Conservation (phyloP, 2,329 filamentous ascomycete species). For the Pestalotiopsis sp. region DNA sequence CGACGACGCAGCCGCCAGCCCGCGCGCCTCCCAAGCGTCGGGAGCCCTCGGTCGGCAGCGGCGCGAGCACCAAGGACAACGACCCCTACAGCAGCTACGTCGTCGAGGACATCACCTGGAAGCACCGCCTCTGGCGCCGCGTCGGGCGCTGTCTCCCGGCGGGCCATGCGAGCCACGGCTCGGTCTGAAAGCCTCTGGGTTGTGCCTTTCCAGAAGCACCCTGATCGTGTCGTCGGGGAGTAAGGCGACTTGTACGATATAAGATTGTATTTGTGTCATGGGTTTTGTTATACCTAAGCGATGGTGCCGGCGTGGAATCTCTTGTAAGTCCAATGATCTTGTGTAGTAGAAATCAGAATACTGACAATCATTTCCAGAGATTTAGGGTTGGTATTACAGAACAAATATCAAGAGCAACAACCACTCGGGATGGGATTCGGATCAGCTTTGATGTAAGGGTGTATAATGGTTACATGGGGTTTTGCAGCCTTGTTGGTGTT, state of each 20-base stretch:
- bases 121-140: not conserved
- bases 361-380: not conserved
- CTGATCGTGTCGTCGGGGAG: not conserved
- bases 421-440: no score
- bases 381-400: not conserved
- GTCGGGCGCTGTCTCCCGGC: not conserved
- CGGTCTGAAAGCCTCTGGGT: not conserved
- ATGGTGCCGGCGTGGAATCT: not conserved
- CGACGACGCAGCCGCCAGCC: not conserved
- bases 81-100: not conserved
- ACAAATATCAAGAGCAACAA: not conserved
- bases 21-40: not conserved
- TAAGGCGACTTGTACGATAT: not conserved
- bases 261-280: not conserved
- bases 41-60: not conserved
- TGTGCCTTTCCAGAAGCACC: not conserved
- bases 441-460: no score
- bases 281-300: not conserved
- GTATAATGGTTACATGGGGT: no score
- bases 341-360: not conserved
- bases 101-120: not conserved
- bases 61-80: constrained; percentile 2
- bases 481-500: not conserved
- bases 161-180: not conserved
- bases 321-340: not conserved